These are phyloP conservation scores for Limnomonas spitsbergensis DNA, from an alignment of 139 green algal genomes.

Conservation along the genomic window DNA sequence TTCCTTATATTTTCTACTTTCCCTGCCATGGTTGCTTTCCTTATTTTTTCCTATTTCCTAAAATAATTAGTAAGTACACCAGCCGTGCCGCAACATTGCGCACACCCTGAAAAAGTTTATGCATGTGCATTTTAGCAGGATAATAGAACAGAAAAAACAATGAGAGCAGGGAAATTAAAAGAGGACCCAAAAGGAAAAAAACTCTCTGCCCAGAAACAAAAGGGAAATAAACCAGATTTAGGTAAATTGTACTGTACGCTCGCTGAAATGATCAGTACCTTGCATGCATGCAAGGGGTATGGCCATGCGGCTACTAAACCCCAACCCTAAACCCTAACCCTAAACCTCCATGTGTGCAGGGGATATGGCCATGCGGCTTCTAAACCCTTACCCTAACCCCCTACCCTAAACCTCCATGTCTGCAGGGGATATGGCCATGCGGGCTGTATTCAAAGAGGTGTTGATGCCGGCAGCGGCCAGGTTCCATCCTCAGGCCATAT, in stretches of 20 bases:
- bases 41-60: too few relatives aligned
- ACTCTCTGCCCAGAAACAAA: too few relatives aligned
- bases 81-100: too few relatives aligned
- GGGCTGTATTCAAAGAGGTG: slow-evolving; percentile 66
- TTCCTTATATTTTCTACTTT: background rate
- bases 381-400: background rate
- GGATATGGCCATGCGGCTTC: background rate
- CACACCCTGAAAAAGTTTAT: too few relatives aligned
- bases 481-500: slow-evolving; percentile 84
- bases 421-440: slow-evolving; percentile 63
- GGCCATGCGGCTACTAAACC: background rate
- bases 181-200: too few relatives aligned
- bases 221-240: too few relatives aligned
- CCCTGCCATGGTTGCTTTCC: too few relatives aligned
- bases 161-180: too few relatives aligned
- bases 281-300: background rate
- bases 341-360: background rate
- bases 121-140: too few relatives aligned
- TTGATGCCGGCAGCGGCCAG: slow-evolving; percentile 62
- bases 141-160: too few relatives aligned
- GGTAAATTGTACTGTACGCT: too few relatives aligned
- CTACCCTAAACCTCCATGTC: background rate
- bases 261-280: background rate
- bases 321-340: background rate
- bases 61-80: too few relatives aligned